Conservation (phyloP, 441 rosid genomes). For the Syzygium malaccense region DNA sequence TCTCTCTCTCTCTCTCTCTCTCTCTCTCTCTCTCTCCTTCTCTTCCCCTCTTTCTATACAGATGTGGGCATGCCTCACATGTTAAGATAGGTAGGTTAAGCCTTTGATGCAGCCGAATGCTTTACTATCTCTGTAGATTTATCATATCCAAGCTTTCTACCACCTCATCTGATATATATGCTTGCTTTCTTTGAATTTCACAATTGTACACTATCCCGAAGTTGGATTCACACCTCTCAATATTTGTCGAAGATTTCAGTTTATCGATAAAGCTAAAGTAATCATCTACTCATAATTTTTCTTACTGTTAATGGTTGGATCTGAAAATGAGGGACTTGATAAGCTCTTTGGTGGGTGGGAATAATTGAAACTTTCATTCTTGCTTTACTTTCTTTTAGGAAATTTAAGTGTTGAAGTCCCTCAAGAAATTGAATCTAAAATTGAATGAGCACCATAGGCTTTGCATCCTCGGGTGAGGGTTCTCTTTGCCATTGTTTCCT, state of each 20-base stretch:
- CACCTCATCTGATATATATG: neutral
- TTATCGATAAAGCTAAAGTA: neutral
- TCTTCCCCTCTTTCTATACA: neutral
- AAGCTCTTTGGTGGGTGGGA: neutral
- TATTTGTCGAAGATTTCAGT: neutral
- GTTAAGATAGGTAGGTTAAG: neutral
- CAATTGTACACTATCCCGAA: neutral
- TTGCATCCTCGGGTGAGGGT: neutral
- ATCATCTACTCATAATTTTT: neutral
- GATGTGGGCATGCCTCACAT: neutral
- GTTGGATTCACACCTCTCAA: neutral
- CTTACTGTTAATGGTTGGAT: neutral
- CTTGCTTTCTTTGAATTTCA: neutral
- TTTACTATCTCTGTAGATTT: neutral
- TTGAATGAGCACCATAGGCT: neutral
- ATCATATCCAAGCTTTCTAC: neutral
- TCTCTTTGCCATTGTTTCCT: neutral
- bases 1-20: neutral
- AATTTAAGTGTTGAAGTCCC: neutral
- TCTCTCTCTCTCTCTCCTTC: neutral
- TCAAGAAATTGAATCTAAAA: neutral
- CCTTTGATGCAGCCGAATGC: neutral
- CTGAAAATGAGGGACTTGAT: neutral
- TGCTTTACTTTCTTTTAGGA: neutral
- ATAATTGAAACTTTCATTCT: neutral